Conservation (phyloP, 2,329 filamentous ascomycete species). For the Septoria petroselini region DNA sequence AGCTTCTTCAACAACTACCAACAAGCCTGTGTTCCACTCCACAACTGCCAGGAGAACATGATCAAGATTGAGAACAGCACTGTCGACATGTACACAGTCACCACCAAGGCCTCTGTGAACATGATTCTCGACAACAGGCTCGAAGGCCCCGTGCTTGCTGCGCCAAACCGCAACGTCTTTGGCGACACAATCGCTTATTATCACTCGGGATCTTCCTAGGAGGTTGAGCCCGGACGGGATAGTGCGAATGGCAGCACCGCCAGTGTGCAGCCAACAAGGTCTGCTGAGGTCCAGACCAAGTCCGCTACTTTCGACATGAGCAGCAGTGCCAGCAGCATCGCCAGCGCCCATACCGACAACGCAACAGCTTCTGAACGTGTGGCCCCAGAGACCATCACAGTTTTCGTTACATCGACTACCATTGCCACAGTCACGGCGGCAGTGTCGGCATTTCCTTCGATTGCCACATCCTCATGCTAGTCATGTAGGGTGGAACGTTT, state of each 20-base stretch:
- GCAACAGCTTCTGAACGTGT: neutral
- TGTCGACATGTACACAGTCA: constrained; percentile 48
- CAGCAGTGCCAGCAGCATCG: constrained; percentile 1
- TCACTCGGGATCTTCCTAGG: constrained; percentile 18
- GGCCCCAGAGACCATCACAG: neutral
- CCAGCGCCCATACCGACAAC: neutral
- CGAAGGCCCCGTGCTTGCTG: constrained; percentile 40
- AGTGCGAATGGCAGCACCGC: constrained; percentile 1
- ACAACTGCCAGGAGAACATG: constrained; percentile 54
- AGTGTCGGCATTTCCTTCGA: neutral
- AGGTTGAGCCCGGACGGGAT: neutral
- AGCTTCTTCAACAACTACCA: constrained; percentile 59
- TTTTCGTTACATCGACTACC: neutral
- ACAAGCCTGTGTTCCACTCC: constrained; percentile 47
- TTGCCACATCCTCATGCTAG: constrained; percentile 5
- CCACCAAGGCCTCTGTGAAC: constrained; percentile 50
- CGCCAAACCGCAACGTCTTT: constrained; percentile 50
- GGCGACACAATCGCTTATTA: constrained; percentile 47
- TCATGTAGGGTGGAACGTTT: neutral
- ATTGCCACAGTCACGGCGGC: neutral
- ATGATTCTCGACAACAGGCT: constrained; percentile 46
- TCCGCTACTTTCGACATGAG: neutral
- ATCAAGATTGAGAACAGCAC: constrained; percentile 45
- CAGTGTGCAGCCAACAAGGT: neutral
- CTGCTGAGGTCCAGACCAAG: neutral